Base-by-base conservation (phyloP, 306 rosid genomes). In the Ceratonia siliqua region DNA sequence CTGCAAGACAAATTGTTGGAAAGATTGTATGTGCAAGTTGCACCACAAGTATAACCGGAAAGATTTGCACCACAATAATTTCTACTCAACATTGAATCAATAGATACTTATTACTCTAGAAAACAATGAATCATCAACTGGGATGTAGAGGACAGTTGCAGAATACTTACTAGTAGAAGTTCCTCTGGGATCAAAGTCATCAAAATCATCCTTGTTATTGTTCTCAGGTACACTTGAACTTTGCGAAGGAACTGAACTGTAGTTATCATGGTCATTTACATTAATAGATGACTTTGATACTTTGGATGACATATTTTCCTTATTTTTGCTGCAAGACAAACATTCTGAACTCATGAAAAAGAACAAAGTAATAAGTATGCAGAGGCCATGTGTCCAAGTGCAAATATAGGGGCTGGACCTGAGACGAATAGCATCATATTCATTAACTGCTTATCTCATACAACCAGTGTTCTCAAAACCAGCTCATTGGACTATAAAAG, bases 131-230 rank as follows among this genome's bases (percentile, higher is more conserved):
- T 75, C 68, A 48, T 21, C 50, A 63, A 22, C 63, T 30, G 9
- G 28, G 30, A 43, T 12, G 56, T 48, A 69, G 30, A 53, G 75
- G 56, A 80, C 32, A 25, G 49, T 49, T 41, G 74, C 57, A 63
- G 56, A 79, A 72, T 35, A 86, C 97, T 82, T 87, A 91, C 97
- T 91, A 39, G 88, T 74, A 72, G 96, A 84, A 62, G 88, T 89
- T 75, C 97, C 98, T 62, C 98, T 89, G 0, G 98, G 98, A 83
- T 94, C 94, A 85, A 94, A 93, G 62, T 91, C 97, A 61, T 90
- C 94, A 79, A 91, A 83, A 72, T 89, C 96, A 65, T 89, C 97
- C 58, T 86, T 92, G 2, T 77, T 66, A 62, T 71, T 81, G 56
- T 71, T 85, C 61, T 72, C 73, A 62, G 82, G 79, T 68, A 61